These are phyloP conservation scores for Alliaria petiolata DNA, from an alignment of 345 rosid species.

Conservation along the genomic window DNA sequence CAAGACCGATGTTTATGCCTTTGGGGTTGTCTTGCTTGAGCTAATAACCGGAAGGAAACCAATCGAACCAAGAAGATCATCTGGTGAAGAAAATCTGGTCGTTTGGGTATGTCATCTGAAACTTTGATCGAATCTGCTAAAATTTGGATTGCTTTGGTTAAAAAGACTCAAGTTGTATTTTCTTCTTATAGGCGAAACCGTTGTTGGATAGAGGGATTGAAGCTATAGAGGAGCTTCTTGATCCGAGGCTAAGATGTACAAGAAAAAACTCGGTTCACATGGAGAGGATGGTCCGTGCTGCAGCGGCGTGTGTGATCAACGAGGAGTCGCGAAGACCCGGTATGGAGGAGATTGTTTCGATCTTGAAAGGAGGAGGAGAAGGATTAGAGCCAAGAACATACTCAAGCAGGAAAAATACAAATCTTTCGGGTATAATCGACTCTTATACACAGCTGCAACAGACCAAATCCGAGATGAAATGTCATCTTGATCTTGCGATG, in stretches of 20 bases:
- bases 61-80: slow-evolving; percentile 74
- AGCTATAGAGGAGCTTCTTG: slow-evolving; percentile 64
- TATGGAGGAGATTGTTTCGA: slow-evolving; percentile 52
- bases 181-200: slow-evolving; percentile 74
- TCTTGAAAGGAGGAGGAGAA: slow-evolving; percentile 60
- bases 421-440: slow-evolving; percentile 57
- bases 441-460: slow-evolving; percentile 61
- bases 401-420: slow-evolving; percentile 46
- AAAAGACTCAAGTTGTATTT: not conserved
- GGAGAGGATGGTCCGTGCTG: slow-evolving; percentile 67
- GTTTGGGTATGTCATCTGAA: slow-evolving; percentile 69
- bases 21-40: slow-evolving; percentile 91
- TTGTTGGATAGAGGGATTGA: slow-evolving; percentile 66
- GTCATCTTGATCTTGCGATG: slow-evolving; percentile 93
- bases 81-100: slow-evolving; percentile 91
- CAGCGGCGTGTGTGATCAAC: slow-evolving; percentile 64
- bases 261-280: slow-evolving; percentile 48
- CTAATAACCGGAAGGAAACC: slow-evolving; percentile 89
- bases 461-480: slow-evolving; percentile 76
- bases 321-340: slow-evolving; percentile 86
- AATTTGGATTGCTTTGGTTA: too few relatives aligned
- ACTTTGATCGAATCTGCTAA: too few relatives aligned
- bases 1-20: slow-evolving; percentile 96
- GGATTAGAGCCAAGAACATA: slow-evolving; percentile 33
- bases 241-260: slow-evolving; percentile 50